Evolutionary conservation across 2,329 filamentous ascomycete species (phyloP).

Genomic region (Cytospora piceicola): DNA sequence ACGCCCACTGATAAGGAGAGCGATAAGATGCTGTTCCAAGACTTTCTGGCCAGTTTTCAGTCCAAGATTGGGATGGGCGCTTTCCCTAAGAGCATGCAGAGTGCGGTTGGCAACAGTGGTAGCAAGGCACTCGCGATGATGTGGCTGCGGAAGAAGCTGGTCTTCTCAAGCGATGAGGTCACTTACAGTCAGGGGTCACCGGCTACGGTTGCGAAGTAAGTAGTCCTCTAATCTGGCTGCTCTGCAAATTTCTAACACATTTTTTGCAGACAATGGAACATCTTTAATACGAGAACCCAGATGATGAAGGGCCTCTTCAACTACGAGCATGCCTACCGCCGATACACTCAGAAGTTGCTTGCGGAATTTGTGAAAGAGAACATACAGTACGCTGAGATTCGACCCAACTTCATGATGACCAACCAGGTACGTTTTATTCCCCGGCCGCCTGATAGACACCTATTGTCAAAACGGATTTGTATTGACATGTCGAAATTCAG

Average conservation of each 20-base stretch:
- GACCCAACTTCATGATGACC: constrained; percentile 68
- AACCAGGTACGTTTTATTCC: constrained; percentile 59
- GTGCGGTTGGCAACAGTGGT: background rate
- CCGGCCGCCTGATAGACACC: constrained; percentile 46
- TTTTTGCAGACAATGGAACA: constrained; percentile 53
- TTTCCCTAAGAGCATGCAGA: background rate
- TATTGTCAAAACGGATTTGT: too few species aligned
- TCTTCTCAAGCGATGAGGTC: constrained; percentile 62
- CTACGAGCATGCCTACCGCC: constrained; percentile 64
- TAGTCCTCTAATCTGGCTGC: background rate
- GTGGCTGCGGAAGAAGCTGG: constrained; percentile 66
- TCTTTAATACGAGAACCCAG: constrained; percentile 70
- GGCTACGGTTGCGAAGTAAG: background rate
- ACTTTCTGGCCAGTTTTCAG: constrained; percentile 45
- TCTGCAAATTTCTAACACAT: background rate
- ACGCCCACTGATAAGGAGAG: constrained; percentile 31
- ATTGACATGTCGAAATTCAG: too few species aligned
- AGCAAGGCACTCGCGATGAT: constrained; percentile 21
- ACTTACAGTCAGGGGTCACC: background rate
- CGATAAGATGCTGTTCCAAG: constrained; percentile 47
- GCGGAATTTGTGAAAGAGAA: constrained; percentile 66
- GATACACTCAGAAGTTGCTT: constrained; percentile 63
- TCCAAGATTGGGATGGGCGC: too few species aligned
- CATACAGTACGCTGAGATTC: constrained; percentile 73
- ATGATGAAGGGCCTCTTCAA: constrained; percentile 76